These are phyloP conservation scores for Forsythia suspensa DNA, from an alignment of 257 asterid species.

Conservation along the genomic window DNA sequence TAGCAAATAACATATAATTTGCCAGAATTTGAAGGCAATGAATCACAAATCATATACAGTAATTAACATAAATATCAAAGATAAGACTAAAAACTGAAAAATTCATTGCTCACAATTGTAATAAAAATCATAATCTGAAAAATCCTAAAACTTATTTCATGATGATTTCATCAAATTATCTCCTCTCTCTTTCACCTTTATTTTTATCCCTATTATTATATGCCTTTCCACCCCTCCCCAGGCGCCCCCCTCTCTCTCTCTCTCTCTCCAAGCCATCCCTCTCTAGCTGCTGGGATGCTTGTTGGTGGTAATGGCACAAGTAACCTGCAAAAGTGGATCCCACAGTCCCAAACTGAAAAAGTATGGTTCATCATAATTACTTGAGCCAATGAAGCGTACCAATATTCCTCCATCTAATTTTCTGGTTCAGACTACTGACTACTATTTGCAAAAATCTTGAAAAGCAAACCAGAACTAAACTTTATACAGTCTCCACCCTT, in stretches of 20 bases:
- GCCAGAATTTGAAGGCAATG: not conserved
- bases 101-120: not conserved
- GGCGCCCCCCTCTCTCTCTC: not conserved
- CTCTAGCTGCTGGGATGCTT: not conserved
- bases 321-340: conserved; percentile 25
- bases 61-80: not conserved
- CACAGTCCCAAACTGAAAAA: conserved; percentile 15
- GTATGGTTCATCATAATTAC: conserved; percentile 28
- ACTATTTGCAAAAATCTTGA: conserved; percentile 25
- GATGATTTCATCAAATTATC: conserved; percentile 9
- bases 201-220: not conserved
- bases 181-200: not conserved
- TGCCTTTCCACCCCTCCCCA: not conserved
- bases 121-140: not conserved
- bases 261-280: not conserved
- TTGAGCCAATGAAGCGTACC: conserved; percentile 23
- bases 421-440: conserved; percentile 21
- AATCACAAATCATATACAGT: not conserved
- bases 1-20: not conserved
- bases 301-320: not conserved
- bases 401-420: conserved; percentile 24
- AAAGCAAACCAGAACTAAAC: conserved; percentile 27
- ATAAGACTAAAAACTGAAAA: not conserved
- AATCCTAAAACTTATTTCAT: conserved; percentile 7
- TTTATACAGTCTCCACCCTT: conserved; percentile 21